Base-by-base conservation (phyloP, 2,329 filamentous ascomycete genomes). In the Lachnellula occidentalis region DNA sequence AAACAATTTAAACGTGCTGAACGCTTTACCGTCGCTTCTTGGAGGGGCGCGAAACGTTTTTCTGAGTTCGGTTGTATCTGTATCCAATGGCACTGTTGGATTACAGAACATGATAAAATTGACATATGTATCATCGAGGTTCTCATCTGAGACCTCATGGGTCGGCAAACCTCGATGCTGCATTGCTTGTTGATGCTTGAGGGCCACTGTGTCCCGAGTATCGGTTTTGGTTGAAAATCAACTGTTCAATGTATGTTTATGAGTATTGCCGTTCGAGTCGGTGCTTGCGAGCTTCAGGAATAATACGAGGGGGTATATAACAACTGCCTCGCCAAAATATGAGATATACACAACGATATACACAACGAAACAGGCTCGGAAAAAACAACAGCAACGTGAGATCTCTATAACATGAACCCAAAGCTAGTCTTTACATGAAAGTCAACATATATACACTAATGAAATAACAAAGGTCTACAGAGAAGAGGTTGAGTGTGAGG, bases 31-130 rank as follows among this genome's bases (percentile, higher is more conserved):
- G 63, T 92, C 91, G 67, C 90, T 95, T 66, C 87, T 90, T 4
- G 92, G 92, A 1, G 90, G 90, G 27, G 77, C 83, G 46, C 86
- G 81, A 69, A 96, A 96, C 12, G 83, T 83, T 63, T 88, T 88
- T 54, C 85, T 82, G 47, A 96, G 73, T 51, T 86, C 82, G 3
- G 77, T 71, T 0, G 88, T 87, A 71, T 95, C 87, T 43, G 81
- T 81, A 15, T 83, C 79, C n/a, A 78, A 69, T 2, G 87, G 78
- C 48, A 96, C 85, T 43, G 82, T 85, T 5, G 92, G 92, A 70
- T 96, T 96, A 76, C 92, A 96, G 71, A 91, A 90, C 54, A 96
- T 78, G 64, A 96, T 88, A 69, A 96, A 96, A 61, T 77, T 72
- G 56, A 92, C 85, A 69, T 92, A 96, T 49, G 89, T 86, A 68